Evolutionary conservation across 139 green algal genomes (phyloP).

Genomic region (Zygnema circumcarinatum): DNA sequence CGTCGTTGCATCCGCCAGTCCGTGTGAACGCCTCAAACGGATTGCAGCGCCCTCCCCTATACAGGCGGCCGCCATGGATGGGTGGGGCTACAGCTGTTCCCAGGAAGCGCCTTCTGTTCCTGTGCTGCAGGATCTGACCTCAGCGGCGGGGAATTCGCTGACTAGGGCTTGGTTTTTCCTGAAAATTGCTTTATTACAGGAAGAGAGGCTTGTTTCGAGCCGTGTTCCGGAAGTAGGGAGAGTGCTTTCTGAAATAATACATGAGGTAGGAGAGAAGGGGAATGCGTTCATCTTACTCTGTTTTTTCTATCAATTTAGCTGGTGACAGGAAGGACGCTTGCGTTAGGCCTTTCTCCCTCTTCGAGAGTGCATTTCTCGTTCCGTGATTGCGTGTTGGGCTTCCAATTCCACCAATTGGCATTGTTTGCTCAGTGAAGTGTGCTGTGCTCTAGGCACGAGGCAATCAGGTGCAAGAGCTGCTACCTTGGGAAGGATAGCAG

Average conservation of each 20-base stretch:
- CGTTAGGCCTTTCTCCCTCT: background rate
- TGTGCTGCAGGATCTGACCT: no score
- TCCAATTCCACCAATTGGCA: background rate
- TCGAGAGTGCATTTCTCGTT: no score
- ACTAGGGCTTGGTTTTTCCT: no score
- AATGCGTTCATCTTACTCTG: background rate
- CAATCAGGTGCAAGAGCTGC: no score
- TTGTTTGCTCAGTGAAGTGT: background rate
- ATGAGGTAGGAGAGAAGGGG: background rate
- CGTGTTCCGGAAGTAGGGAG: background rate
- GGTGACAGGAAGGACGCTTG: background rate
- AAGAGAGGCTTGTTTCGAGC: background rate
- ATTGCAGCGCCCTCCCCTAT: no score
- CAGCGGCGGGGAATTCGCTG: no score
- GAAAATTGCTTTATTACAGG: background rate
- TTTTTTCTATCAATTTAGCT: background rate
- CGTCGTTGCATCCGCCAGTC: no score
- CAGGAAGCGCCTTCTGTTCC: no score
- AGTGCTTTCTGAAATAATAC: background rate
- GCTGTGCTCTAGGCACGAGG: no score
- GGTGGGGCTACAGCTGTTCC: no score
- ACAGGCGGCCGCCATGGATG: no score
- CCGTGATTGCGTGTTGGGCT: background rate
- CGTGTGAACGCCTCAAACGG: no score
- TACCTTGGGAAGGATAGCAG: background rate